Conservation (phyloP, 257 asterid genomes). For the Dorcoceras hygrometricum region DNA sequence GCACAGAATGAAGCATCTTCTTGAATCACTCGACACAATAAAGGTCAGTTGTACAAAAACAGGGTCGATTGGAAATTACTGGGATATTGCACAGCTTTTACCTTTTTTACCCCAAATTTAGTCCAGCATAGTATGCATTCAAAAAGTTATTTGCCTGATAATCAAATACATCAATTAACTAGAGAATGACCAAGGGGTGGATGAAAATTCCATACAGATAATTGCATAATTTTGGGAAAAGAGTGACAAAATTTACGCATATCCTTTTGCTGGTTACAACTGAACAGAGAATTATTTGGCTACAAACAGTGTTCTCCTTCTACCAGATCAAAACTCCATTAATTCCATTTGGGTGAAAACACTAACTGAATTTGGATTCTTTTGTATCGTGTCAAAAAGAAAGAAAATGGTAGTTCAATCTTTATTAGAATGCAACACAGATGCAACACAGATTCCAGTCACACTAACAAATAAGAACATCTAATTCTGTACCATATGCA, state of each 20-base stretch:
- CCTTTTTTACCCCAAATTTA: background rate
- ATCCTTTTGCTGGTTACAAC: background rate
- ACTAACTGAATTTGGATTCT: background rate
- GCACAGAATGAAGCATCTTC: background rate
- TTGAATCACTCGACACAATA: background rate
- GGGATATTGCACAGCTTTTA: background rate
- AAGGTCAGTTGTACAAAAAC: background rate
- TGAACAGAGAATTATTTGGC: background rate
- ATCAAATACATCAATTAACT: too few species aligned
- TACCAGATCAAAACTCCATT: background rate
- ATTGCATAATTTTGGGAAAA: background rate
- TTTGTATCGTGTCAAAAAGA: background rate
- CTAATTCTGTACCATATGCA: too few species aligned
- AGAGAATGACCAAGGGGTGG: background rate
- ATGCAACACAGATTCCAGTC: too few species aligned
- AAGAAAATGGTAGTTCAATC: background rate
- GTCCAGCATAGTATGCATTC: background rate
- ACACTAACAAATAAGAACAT: too few species aligned
- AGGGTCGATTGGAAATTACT: too few species aligned
- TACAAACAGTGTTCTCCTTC: too few species aligned
- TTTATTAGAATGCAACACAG: background rate
- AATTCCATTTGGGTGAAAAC: background rate
- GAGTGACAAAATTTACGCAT: background rate
- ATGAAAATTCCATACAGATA: background rate
- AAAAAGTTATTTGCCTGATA: background rate